Base-by-base conservation (phyloP, 208 protist genomes). In the Strigomonas culicis region DNA sequence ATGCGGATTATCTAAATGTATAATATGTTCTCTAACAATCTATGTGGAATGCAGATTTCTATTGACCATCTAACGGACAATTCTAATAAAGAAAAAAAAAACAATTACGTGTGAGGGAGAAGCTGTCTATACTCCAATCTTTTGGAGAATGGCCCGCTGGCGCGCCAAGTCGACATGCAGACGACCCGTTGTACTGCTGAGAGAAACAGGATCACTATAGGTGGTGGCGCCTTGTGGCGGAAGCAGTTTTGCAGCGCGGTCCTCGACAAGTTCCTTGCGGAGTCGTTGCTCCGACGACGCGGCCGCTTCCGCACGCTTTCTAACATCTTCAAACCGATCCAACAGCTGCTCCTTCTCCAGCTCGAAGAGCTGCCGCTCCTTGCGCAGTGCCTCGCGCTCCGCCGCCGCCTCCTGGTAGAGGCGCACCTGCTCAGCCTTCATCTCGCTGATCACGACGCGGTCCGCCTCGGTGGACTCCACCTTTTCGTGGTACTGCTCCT, bases 151-250 rank as follows among this genome's bases (percentile, higher is more conserved):
- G 27, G 90, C 90, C 32, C 90, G 86, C 64, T 96, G 90, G 15
- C 76, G 71, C 4, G 86, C 86, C 8, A 96, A 69, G 60, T 93
- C 85, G 70, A 92, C 87, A 59, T 92, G 84, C 27, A 95, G 70
- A 6, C 76, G 70, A 11, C 84, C 88, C 0, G 78, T 74, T 11
- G 74, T 74, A 24, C 61, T 62, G 59, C 67, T 72, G 21, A 78
- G 55, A 8, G 24, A 44, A 22, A 6, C 21, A 4, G 55, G 30
- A 22, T 36, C 30, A 15, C 17, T 47, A 15, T 13, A 13, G 43
- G 8, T 15, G 43, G 8, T 15, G 10, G 8, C 43, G 17, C 43
- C 43, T 3, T 13, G 25, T 21, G 4, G 30, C 17, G 43, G 27
- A 19, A 39, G 27, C 36, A 3, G 8, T 1, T 32, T 27, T 1